Base-by-base conservation (phyloP, 2,329 filamentous ascomycete species). In the Aaosphaeria pasadenensis region DNA sequence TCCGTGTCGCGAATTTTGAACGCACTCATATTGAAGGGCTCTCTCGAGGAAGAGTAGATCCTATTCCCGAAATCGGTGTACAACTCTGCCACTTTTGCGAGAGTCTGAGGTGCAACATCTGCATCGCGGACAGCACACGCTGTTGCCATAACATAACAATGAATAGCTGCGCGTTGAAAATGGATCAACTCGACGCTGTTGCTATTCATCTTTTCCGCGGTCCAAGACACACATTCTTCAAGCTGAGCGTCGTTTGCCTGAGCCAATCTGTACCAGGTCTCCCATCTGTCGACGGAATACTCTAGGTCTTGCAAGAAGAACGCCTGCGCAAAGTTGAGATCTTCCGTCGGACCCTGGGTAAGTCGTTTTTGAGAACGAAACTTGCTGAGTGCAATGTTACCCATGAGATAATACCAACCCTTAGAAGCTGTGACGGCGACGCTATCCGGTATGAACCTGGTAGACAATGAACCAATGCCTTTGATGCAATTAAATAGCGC, bases 331-430 rank as follows among this genome's bases (percentile, higher is more conserved):
- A 90, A 86, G 44, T 91, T 87, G 43, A 96, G 76, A 61, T 95
- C 91, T 57, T 92, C 89, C 0, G 88, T 92, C 11, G 89, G 86
- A 4, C 86, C 86, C 1, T 88, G 87, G 3, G 83, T 89, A 58
- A 90, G 81, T 17, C 90, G 83, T 60, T 92, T 89, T 78, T 91
- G 71, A 74, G 80, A 76, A 76, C 88, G 65, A 81, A 95, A 97
- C 61, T 91, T 95, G 39, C 87, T 89, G 48, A 97, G 78, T 2
- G 89, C 86, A 47, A 95, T 88, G 78, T 94, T 88, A 17, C 92
- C 92, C 52, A 95, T 82, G 30, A 96, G 74, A 67, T 94, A 96
- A 67, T 90, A 96, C 92, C 92, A 97, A 41, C 91, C 89, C 56
- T 89, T 87, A 28, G 83, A 83, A 0, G 91, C 91, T 32, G 95